Conservation (phyloP, 352 stramenopile species). For the Albugo laibachii region DNA sequence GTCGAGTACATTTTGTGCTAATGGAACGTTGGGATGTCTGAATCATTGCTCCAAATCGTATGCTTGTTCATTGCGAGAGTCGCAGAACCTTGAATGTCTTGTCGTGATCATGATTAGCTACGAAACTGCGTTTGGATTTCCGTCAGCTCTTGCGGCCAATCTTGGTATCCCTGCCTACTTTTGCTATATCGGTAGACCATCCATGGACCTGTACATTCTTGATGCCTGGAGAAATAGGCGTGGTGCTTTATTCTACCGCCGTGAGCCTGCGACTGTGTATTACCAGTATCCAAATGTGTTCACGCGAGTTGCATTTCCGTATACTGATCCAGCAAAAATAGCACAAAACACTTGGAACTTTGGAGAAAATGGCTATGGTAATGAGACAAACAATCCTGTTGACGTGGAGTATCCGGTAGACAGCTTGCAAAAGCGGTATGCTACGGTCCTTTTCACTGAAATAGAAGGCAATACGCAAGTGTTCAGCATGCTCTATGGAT, state of each 20-base stretch:
- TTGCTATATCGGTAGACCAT: conserved; percentile 29
- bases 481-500: conserved; percentile 4
- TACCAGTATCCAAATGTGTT: conserved; percentile 15
- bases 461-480: not conserved
- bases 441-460: not conserved
- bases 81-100: conserved; percentile 15
- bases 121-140: conserved; percentile 15
- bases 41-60: conserved; percentile 20
- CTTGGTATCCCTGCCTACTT: conserved; percentile 33
- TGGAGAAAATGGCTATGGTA: conserved; percentile 26
- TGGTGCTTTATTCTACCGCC: conserved; percentile 33
- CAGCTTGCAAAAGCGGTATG: conserved; percentile 16
- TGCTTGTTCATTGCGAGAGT: conserved; percentile 21
- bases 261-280: conserved; percentile 26
- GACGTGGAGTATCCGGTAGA: conserved; percentile 20
- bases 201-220: conserved; percentile 14
- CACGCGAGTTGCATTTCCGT: conserved; percentile 22
- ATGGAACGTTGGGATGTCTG: conserved; percentile 20
- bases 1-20: conserved; percentile 6
- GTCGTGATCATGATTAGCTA: conserved; percentile 28
- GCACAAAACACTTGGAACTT: conserved; percentile 15
- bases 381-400: conserved; percentile 20
- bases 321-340: conserved; percentile 11
- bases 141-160: conserved; percentile 24
- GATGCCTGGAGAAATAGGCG: conserved; percentile 8